phyloP scores from a whole-genome alignment of 495 filamentous ascomycete species.

The Talaromyces adpressus region DNA sequence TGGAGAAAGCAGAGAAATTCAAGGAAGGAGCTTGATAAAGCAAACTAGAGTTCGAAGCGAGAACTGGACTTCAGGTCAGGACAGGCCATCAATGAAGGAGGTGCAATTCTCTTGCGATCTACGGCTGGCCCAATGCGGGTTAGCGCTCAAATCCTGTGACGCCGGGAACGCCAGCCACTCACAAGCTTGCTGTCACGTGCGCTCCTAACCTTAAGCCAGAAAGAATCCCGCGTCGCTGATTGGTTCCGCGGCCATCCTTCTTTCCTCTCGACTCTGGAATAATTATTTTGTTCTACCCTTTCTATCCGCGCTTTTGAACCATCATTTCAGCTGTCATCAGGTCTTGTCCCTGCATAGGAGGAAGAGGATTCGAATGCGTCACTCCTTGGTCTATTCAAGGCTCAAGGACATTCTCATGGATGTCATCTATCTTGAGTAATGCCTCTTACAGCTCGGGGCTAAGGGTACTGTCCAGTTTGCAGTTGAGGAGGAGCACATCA shows the following conservation, averaged over 20 bases:
- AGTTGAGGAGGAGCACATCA: neutral
- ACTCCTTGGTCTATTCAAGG: constrained; percentile 1
- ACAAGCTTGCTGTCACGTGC: constrained; percentile 5
- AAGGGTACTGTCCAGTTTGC: constrained; percentile 22
- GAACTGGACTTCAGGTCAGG: constrained; percentile 4
- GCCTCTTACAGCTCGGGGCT: constrained; percentile 33
- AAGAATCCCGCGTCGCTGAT: neutral
- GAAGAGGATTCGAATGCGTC: neutral
- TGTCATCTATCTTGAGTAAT: constrained; percentile 43
- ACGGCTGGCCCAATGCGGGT: constrained; percentile 5
- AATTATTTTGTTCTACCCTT: neutral
- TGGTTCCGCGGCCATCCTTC: neutral
- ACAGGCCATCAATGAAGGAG: constrained; percentile 4
- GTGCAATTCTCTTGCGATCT: constrained; percentile 7
- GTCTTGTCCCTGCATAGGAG: neutral
- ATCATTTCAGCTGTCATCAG: neutral
- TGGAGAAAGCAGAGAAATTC: neutral
- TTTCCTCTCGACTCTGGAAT: neutral
- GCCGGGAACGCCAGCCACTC: neutral
- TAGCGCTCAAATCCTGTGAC: constrained; percentile 8
- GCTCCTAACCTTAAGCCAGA: neutral
- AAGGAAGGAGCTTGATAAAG: neutral
- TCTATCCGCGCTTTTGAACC: neutral
- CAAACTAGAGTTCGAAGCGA: constrained; percentile 1
- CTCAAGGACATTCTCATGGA: constrained; percentile 34